Percentiles rank a stretch among this genome's conserved stretches.
Evolutionary conservation across 1,139 yeast genomes (phyloP).

Genomic region (Blastobotrys indianensis): DNA sequence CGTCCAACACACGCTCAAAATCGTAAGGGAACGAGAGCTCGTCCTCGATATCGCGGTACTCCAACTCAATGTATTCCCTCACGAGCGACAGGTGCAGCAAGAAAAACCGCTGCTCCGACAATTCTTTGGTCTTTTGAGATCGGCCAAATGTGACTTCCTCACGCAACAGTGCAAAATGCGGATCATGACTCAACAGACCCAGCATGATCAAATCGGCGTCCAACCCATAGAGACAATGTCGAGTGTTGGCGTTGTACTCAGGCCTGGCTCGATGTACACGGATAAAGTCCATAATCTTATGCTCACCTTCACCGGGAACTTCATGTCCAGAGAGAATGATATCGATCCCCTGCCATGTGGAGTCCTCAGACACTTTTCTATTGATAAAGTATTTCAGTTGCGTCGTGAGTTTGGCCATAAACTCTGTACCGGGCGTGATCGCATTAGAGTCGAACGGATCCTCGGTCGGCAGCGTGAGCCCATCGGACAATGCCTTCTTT

Average conservation of each 20-base stretch:
- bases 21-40: conserved; percentile 61
- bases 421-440: conserved; percentile 97
- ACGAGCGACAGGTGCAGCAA: conserved; percentile 79
- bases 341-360: conserved; percentile 84
- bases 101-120: conserved; percentile 75
- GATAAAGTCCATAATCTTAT: conserved; percentile 91
- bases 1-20: conserved; percentile 88
- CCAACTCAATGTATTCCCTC: conserved; percentile 85
- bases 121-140: conserved; percentile 44
- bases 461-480: conserved; percentile 53
- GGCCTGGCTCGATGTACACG: conserved; percentile 81
- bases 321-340: conserved; percentile 91
- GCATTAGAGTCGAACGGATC: conserved; percentile 76
- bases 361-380: conserved; percentile 76
- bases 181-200: conserved; percentile 93
- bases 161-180: conserved; percentile 88
- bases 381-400: conserved; percentile 88
- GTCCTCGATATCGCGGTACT: conserved; percentile 66
- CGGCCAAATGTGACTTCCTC: conserved; percentile 92
- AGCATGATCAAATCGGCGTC: conserved; percentile 97
- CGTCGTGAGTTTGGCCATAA: conserved; percentile 82
- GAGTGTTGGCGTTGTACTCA: conserved; percentile 79
- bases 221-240: conserved; percentile 91
- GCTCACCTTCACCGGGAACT: conserved; percentile 99
- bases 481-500: conserved; percentile 42